A percentile compares a stretch with the other conserved stretches of the same genome.
Evolutionary conservation across 345 rosid genomes (phyloP).

Genomic region (Euclidium syriacum): DNA sequence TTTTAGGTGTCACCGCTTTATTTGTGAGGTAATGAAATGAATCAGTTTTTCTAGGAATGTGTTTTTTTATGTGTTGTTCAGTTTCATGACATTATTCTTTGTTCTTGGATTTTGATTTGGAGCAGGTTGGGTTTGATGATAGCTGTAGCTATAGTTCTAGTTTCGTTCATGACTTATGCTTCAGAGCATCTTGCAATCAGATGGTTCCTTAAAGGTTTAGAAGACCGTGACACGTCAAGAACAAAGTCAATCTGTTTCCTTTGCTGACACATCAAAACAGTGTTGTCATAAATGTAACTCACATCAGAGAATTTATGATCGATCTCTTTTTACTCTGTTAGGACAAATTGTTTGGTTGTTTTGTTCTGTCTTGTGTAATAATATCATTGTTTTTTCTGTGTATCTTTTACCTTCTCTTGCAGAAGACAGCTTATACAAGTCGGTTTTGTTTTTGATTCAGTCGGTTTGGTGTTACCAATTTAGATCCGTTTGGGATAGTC

Average conservation of each 20-base stretch:
- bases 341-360: not conserved
- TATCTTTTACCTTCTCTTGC: no score
- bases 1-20: constrained; percentile 76
- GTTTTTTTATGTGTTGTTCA: not conserved
- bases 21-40: constrained; percentile 52
- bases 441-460: no score
- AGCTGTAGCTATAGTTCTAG: constrained; percentile 65
- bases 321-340: constrained; percentile 1
- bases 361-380: not conserved
- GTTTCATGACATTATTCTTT: not conserved
- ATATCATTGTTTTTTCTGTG: not conserved
- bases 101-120: constrained; percentile 1
- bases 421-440: no score
- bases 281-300: constrained; percentile 22
- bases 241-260: constrained; percentile 40
- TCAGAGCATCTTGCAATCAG: constrained; percentile 69
- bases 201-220: constrained; percentile 65
- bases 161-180: constrained; percentile 90
- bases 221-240: constrained; percentile 51
- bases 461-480: no score
- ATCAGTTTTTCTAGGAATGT: not conserved
- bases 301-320: not conserved
- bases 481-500: no score
- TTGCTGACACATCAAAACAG: constrained; percentile 35
- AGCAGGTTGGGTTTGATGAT: constrained; percentile 87